These are phyloP conservation scores for Russula dissimulans DNA, from an alignment of 768 basidiomycete genomes.

Conservation along the genomic window DNA sequence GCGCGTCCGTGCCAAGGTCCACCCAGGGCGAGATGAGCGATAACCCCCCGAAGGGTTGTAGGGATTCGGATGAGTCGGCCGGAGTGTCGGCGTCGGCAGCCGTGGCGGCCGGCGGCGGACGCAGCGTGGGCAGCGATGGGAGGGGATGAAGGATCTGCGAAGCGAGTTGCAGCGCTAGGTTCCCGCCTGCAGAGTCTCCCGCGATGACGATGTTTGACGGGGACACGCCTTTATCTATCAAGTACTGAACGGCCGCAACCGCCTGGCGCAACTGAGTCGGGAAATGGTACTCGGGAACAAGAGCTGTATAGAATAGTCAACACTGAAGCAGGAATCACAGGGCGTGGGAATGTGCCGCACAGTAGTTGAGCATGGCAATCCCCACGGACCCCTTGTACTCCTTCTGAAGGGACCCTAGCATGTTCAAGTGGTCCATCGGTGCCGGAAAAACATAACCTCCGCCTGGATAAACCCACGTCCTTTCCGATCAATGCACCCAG, in stretches of 20 bases:
- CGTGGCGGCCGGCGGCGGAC: neutral
- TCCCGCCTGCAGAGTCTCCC: slow-evolving; percentile 9
- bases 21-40: slow-evolving; percentile 4
- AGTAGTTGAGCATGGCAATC: slow-evolving; percentile 1
- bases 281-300: neutral
- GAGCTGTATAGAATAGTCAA: neutral
- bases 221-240: slow-evolving; percentile 13
- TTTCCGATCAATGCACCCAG: neutral
- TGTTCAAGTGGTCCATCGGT: neutral
- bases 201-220: slow-evolving; percentile 19
- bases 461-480: neutral
- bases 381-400: slow-evolving; percentile 1
- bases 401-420: neutral
- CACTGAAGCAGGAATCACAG: neutral
- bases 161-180: slow-evolving; percentile 17
- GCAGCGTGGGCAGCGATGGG: neutral
- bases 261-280: slow-evolving; percentile 5
- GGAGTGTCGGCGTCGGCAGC: no score
- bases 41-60: neutral
- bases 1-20: neutral
- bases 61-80: neutral
- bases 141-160: slow-evolving; percentile 18
- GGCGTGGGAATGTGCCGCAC: neutral
- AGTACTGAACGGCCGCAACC: slow-evolving; percentile 8
- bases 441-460: neutral